phyloP scores from a whole-genome alignment of 495 filamentous ascomycete genomes.

The Arthonia radiata region DNA sequence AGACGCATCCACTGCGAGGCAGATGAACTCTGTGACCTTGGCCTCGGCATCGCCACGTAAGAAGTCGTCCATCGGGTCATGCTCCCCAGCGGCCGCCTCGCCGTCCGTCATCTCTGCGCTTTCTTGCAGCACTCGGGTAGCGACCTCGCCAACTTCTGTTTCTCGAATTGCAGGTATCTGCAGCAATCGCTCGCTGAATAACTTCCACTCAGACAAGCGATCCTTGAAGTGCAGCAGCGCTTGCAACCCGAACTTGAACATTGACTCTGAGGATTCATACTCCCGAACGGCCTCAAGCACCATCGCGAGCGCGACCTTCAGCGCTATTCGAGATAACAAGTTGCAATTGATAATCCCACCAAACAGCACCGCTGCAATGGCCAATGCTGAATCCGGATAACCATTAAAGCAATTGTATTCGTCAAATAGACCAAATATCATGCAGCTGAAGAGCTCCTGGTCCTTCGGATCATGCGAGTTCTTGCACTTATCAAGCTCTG shows the following conservation, averaged over 20 bases:
- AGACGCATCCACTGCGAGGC: slow-evolving; percentile 48
- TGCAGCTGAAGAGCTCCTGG: slow-evolving; percentile 88
- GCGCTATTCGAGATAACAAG: slow-evolving; percentile 65
- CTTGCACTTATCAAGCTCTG: slow-evolving; percentile 62
- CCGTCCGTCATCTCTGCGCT: slow-evolving; percentile 8
- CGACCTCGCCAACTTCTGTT: slow-evolving; percentile 60
- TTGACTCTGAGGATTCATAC: slow-evolving; percentile 50
- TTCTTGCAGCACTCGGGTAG: slow-evolving; percentile 51
- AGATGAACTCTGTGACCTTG: slow-evolving; percentile 34
- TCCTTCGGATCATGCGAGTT: slow-evolving; percentile 56
- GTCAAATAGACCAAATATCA: slow-evolving; percentile 95
- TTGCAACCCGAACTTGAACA: slow-evolving; percentile 98
- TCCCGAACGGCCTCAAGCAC: slow-evolving; percentile 83
- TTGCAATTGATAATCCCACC: slow-evolving; percentile 88
- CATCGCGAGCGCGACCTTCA: slow-evolving; percentile 84
- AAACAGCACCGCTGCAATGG: slow-evolving; percentile 87
- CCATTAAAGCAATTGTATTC: slow-evolving; percentile 88
- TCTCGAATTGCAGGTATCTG: slow-evolving; percentile 58
- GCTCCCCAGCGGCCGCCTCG: slow-evolving; percentile 19
- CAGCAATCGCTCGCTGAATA: slow-evolving; percentile 59
- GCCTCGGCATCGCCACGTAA: slow-evolving; percentile 23
- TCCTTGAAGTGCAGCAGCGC: slow-evolving; percentile 67
- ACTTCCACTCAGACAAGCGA: slow-evolving; percentile 75
- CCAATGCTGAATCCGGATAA: slow-evolving; percentile 81
- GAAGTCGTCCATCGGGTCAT: slow-evolving; percentile 39